Evolutionary conservation across 192 early-diverging fungal genomes (phyloP), one percentile per base, ranked within the genome.

Genomic region (Backusella psychrophila): DNA sequence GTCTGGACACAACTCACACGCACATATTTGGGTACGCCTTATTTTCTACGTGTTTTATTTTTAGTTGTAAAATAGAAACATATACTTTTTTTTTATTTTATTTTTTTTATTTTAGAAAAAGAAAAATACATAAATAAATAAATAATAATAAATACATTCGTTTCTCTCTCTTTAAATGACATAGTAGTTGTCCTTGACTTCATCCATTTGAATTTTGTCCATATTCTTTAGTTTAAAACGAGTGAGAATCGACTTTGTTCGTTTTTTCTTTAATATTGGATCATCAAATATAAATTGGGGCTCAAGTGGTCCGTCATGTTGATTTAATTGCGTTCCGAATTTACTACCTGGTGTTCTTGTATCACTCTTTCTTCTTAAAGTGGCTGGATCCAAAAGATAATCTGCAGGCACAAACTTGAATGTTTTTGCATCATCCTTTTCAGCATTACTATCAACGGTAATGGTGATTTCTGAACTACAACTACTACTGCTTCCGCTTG

Each of bases 401-500:
- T 69, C 68, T 69, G 68, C 68, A 41, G 68, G 38, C 35, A 69
- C 68, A 69, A 69, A 69, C 35, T 39, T 69, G 68, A 39, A 69
- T 69, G 68, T 63, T 63, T 63, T 63, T 63, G 9, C 56, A 29
- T 63, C 56, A 26, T 63, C 26, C 12, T 63, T 63, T 63, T 29
- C 56, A 1, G 21, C 29, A 4, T 26, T 2, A 33, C 33, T 67
- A n/a, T 67, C 34, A 21, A 26, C n/a, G 4, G 36, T 35, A 21
- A 19, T 69, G 35, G 34, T 23, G n/a, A 26, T 41, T 23, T 69
- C 68, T 38, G 34, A 63, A 29, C 38, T 69, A 41, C 21, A 38
- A 69, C 21, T 21, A 39, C 14, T 38, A 15, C n/a, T 39, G 19
- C 31, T 38, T 15, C 53, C 36, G 23, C 46, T 36, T 44, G 70